Conservation (phyloP, 352 stramenopile species). For the Globisporangium recalcitrans region DNA sequence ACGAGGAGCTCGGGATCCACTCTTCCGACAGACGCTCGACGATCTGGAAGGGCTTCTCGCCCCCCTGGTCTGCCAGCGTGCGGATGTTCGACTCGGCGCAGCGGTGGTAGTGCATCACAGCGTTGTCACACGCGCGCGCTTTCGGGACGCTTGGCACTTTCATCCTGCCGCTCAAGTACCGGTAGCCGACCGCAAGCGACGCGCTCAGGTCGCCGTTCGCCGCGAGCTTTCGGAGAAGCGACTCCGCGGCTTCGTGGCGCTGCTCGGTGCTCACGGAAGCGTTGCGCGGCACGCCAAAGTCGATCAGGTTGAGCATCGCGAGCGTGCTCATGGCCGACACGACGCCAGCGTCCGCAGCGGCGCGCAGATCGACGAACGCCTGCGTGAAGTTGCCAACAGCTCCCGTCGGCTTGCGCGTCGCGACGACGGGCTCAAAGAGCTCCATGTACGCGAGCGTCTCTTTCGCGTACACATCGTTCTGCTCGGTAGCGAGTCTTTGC, state of each 20-base stretch:
- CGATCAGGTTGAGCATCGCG: conserved; percentile 55
- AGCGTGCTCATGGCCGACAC: conserved; percentile 34
- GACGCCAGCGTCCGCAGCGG: conserved; percentile 39
- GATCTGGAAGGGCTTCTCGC: conserved; percentile 32
- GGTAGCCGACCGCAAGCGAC: conserved; percentile 54
- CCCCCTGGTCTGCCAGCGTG: conserved; percentile 42
- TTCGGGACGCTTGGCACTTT: conserved; percentile 6
- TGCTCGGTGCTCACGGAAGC: conserved; percentile 19
- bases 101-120: conserved; percentile 42
- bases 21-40: conserved; percentile 48
- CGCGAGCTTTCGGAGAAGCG: conserved; percentile 28
- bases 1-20: conserved; percentile 16
- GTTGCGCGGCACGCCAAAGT: conserved; percentile 28
- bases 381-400: conserved; percentile 30
- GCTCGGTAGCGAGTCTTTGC: conserved; percentile 20
- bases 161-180: conserved; percentile 36
- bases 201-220: conserved; percentile 40
- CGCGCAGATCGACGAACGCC: conserved; percentile 38
- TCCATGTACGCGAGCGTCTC: conserved; percentile 55
- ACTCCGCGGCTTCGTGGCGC: conserved; percentile 29
- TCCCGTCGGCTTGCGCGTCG: neutral
- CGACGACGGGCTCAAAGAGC: conserved; percentile 43
- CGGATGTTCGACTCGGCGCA: conserved; percentile 56
- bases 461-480: conserved; percentile 41
- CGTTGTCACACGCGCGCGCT: conserved; percentile 30